These are phyloP conservation scores for Teratosphaeria gauchensis DNA, from an alignment of 2,329 filamentous ascomycete genomes.

Conservation along the genomic window DNA sequence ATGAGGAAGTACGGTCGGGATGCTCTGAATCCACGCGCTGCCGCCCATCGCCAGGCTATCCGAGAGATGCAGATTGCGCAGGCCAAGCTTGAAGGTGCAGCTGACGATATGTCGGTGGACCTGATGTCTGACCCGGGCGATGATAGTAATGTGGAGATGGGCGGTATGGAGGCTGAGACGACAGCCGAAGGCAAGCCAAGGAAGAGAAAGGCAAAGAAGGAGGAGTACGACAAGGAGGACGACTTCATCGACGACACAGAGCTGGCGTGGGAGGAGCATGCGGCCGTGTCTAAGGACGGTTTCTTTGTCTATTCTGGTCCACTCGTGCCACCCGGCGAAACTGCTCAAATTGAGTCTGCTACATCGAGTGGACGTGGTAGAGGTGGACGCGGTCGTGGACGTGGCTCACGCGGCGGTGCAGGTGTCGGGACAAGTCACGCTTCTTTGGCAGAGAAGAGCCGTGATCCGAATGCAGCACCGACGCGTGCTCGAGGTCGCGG, in stretches of 20 bases:
- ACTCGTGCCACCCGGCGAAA: conserved; percentile 76
- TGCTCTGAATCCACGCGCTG: conserved; percentile 80
- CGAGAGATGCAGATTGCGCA: conserved; percentile 80
- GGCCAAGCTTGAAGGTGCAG: conserved; percentile 68
- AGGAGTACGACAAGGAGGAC: conserved; percentile 58
- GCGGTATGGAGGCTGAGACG: conserved; percentile 48
- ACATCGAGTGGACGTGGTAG: conserved; percentile 12
- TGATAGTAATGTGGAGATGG: conserved; percentile 84
- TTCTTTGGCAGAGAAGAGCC: conserved; percentile 16
- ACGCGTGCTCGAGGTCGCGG: conserved; percentile 48
- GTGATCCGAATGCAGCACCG: conserved; percentile 8
- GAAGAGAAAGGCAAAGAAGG: conserved; percentile 64
- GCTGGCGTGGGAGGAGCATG: conserved; percentile 88
- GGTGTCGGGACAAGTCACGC: conserved; percentile 29
- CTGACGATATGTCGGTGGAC: conserved; percentile 77
- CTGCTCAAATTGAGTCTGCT: conserved; percentile 21
- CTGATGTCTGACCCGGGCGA: conserved; percentile 52
- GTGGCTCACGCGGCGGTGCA: conserved; percentile 44
- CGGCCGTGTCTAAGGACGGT: conserved; percentile 85
- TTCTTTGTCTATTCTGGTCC: conserved; percentile 98
- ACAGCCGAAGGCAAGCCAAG: conserved; percentile 58
- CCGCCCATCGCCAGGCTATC: conserved; percentile 78
- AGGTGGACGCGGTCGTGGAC: conserved; percentile 22
- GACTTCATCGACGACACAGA: conserved; percentile 83
- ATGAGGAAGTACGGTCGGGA: conserved; percentile 93